These are phyloP conservation scores for Penicillium bovifimosum DNA, from an alignment of 495 filamentous ascomycete species.

Conservation along the genomic window DNA sequence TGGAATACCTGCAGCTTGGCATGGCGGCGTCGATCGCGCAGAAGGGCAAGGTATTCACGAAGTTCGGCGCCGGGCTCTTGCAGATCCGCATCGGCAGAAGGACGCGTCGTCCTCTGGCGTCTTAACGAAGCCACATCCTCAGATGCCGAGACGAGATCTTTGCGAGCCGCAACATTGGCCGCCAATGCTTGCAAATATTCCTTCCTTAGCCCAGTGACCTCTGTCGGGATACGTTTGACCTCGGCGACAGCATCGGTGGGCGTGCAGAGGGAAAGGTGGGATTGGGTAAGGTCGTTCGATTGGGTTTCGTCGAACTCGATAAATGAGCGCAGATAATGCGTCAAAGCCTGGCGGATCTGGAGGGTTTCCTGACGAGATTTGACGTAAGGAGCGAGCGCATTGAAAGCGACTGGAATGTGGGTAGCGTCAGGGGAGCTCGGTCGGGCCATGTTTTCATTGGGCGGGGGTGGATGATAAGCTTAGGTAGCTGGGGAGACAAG, in stretches of 20 bases:
- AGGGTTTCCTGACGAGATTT: slow-evolving; percentile 41
- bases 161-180: slow-evolving; percentile 50
- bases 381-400: slow-evolving; percentile 43
- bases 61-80: slow-evolving; percentile 32
- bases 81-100: slow-evolving; percentile 19
- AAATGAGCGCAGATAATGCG: slow-evolving; percentile 37
- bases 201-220: slow-evolving; percentile 36
- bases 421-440: slow-evolving; percentile 14
- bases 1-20: slow-evolving; percentile 51
- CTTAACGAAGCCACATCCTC: slow-evolving; percentile 22
- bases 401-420: slow-evolving; percentile 39
- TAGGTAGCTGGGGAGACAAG: background rate
- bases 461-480: background rate
- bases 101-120: slow-evolving; percentile 12
- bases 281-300: slow-evolving; percentile 19
- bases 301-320: slow-evolving; percentile 32
- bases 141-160: slow-evolving; percentile 38
- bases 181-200: slow-evolving; percentile 56
- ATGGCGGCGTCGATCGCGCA: slow-evolving; percentile 51
- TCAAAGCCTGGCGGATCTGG: slow-evolving; percentile 42
- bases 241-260: slow-evolving; percentile 29
- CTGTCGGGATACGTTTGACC: slow-evolving; percentile 36
- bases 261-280: slow-evolving; percentile 35
- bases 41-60: slow-evolving; percentile 49
- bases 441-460: slow-evolving; percentile 23